These are phyloP conservation scores for Tolypocladium guangdongense DNA, from an alignment of 2,329 filamentous ascomycete species.

Conservation along the genomic window DNA sequence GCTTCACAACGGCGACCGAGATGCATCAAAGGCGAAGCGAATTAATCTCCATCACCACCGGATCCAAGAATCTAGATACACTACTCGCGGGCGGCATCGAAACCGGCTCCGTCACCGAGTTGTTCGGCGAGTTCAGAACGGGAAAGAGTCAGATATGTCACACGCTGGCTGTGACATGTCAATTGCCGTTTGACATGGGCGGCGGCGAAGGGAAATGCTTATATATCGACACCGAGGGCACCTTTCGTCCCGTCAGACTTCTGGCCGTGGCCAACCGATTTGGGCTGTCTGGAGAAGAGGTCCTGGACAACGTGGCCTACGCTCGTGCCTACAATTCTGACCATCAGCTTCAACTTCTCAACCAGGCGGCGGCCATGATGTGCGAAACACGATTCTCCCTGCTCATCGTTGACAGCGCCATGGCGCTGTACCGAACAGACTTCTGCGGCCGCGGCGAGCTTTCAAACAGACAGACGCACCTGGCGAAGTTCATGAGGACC, in stretches of 20 bases:
- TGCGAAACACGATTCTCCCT: constrained; percentile 96
- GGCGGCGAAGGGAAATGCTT: constrained; percentile 96
- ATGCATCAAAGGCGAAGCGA: constrained; percentile 97
- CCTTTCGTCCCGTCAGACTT: constrained; percentile 84
- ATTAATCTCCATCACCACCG: constrained; percentile 94
- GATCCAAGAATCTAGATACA: constrained; percentile 94
- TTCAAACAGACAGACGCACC: constrained; percentile 80
- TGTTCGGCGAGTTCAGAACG: constrained; percentile 95
- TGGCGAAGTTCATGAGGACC: constrained; percentile 81
- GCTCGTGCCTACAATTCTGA: constrained; percentile 97
- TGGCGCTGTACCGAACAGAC: constrained; percentile 88
- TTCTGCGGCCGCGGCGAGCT: constrained; percentile 95
- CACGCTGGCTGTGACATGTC: constrained; percentile 95
- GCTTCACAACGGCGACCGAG: constrained; percentile 96
- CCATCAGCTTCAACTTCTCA: constrained; percentile 88
- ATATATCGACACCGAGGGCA: constrained; percentile 97
- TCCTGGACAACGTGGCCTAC: constrained; percentile 96
- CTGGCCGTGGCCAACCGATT: constrained; percentile 90
- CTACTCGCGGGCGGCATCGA: constrained; percentile 89
- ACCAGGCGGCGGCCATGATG: constrained; percentile 97
- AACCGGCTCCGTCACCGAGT: constrained; percentile 94
- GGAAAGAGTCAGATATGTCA: constrained; percentile 99
- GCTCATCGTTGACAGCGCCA: constrained; percentile 91
- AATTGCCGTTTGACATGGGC: constrained; percentile 97
- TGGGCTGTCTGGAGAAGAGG: constrained; percentile 90